Conservation (phyloP, 345 rosid species). For the Citrus sinensis region DNA sequence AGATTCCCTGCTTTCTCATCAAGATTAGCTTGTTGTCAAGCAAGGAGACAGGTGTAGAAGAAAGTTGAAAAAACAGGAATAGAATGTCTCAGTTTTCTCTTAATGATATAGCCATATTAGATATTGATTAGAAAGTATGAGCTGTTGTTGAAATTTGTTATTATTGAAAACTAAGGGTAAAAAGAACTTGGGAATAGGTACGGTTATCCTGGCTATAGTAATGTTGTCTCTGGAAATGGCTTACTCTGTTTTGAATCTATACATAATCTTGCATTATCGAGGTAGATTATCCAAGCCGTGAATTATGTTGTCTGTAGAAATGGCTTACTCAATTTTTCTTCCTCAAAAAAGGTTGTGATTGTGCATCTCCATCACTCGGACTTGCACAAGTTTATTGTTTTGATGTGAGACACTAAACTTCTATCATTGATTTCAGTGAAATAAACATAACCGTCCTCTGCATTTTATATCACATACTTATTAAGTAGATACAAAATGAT, state of each 20-base stretch:
- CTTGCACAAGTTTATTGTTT: neutral
- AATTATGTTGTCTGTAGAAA: neutral
- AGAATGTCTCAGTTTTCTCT: constrained; percentile 18
- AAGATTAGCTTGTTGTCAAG: constrained; percentile 15
- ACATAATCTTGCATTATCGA: neutral
- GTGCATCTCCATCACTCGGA: neutral
- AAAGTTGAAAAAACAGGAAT: constrained; percentile 5
- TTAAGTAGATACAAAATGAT: neutral
- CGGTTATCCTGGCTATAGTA: neutral
- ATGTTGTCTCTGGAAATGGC: neutral
- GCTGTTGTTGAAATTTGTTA: constrained; percentile 3
- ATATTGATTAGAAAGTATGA: constrained; percentile 6
- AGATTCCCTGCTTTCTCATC: neutral
- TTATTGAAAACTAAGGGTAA: constrained; percentile 1
- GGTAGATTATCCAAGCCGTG: neutral
- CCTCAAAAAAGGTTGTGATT: neutral
- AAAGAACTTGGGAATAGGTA: neutral
- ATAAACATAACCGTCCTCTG: neutral
- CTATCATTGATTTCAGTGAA: neutral
- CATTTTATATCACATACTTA: neutral
- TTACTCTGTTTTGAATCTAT: neutral
- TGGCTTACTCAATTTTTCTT: neutral
- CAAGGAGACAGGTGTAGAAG: constrained; percentile 2
- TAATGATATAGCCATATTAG: neutral
- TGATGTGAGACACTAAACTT: too few species aligned